phyloP scores from a whole-genome alignment of 805 yeast genomes.

The Yarrowia keelungensis region DNA sequence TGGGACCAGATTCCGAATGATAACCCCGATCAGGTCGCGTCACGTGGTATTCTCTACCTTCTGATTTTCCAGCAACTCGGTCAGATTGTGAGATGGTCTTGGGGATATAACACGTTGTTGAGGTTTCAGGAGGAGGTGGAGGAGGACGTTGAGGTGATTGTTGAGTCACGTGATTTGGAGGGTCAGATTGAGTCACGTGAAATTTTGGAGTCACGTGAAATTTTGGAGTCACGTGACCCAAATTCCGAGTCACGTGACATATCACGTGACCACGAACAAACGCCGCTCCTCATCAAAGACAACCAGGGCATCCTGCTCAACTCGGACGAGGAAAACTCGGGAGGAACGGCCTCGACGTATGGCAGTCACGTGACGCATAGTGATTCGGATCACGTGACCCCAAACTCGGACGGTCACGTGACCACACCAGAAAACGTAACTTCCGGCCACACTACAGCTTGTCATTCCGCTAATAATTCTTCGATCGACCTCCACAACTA shows the following conservation, averaged over 20 bases:
- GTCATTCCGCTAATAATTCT: neutral
- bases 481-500: neutral
- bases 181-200: too few species aligned
- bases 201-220: too few species aligned
- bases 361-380: neutral
- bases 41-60: conserved; percentile 66
- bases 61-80: conserved; percentile 72
- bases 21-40: conserved; percentile 62
- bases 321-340: conserved; percentile 9
- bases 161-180: neutral
- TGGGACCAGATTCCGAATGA: conserved; percentile 67
- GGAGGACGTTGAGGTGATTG: neutral
- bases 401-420: too few species aligned
- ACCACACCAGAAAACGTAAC: neutral
- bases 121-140: neutral
- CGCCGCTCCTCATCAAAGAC: conserved; percentile 9
- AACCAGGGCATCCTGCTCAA: conserved; percentile 1
- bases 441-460: conserved; percentile 17
- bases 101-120: conserved; percentile 70
- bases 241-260: neutral
- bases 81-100: conserved; percentile 70
- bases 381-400: too few species aligned
- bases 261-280: neutral
- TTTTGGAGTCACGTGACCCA: too few species aligned
- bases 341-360: neutral